phyloP scores from a whole-genome alignment of 257 asterid genomes.

The Solanum paucissectum region DNA sequence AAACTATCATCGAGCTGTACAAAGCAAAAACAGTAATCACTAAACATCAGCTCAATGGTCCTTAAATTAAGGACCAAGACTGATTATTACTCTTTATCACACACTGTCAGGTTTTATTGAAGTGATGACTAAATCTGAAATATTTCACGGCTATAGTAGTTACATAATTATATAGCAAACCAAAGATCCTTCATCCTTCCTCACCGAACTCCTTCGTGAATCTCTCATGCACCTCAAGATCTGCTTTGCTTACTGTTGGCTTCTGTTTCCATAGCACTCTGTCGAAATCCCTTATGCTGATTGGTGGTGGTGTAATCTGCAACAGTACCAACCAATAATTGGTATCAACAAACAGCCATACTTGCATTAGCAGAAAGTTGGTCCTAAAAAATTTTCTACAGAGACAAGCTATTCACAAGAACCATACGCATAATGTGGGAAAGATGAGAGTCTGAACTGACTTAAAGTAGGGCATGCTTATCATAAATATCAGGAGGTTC shows the following conservation, averaged over 20 bases:
- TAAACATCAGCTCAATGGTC: neutral
- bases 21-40: neutral
- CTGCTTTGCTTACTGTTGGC: constrained; percentile 35
- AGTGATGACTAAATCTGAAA: neutral
- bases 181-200: constrained; percentile 19
- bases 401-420: neutral
- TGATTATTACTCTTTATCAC: neutral
- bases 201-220: constrained; percentile 39
- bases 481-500: neutral
- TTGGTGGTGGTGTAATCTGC: constrained; percentile 31
- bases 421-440: neutral
- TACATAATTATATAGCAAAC: neutral
- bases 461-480: neutral
- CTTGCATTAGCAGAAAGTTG: neutral
- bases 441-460: neutral
- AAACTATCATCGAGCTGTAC: neutral
- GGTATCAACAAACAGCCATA: neutral
- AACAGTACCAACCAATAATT: neutral
- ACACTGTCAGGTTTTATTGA: neutral
- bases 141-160: neutral
- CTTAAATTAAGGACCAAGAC: neutral
- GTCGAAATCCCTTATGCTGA: constrained; percentile 26
- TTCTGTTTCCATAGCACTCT: constrained; percentile 25
- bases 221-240: constrained; percentile 35
- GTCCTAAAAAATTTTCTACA: neutral